Evolutionary conservation across 2,329 filamentous ascomycete genomes (phyloP).

Genomic region (Diaporthe ilicicola): DNA sequence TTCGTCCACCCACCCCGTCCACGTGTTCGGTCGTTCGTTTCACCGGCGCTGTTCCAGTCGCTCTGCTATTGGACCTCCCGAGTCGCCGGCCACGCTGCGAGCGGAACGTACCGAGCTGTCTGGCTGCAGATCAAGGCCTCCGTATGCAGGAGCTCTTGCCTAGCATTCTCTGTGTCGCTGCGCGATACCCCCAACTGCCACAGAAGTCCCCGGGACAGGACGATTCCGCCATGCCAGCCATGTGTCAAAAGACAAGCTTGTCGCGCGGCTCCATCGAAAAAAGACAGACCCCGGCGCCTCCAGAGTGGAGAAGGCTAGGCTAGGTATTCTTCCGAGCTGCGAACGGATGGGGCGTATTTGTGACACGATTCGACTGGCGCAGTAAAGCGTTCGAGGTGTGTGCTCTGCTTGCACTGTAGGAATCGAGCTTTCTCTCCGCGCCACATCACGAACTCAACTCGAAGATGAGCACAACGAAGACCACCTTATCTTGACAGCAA

Average conservation of each 20-base stretch:
- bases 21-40: slow-evolving; percentile 25
- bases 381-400: not conserved
- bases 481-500: not conserved
- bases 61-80: slow-evolving; percentile 3
- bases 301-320: slow-evolving; percentile 10
- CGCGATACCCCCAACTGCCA: not conserved
- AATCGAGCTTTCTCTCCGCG: not conserved
- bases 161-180: not conserved
- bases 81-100: not conserved
- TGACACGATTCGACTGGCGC: not conserved
- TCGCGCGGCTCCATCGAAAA: slow-evolving; percentile 29
- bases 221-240: not conserved
- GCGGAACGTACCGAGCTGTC: slow-evolving; percentile 15
- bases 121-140: slow-evolving; percentile 11
- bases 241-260: slow-evolving; percentile 22
- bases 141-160: slow-evolving; percentile 3
- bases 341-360: slow-evolving; percentile 19
- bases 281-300: slow-evolving; percentile 18
- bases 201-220: not conserved
- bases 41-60: slow-evolving; percentile 3
- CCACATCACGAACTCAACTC: no score
- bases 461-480: not conserved
- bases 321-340: slow-evolving; percentile 13
- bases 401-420: not conserved
- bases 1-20: slow-evolving; percentile 9